These are phyloP conservation scores for Odontarrhena argentea DNA, from an alignment of 345 rosid species.

Conservation along the genomic window DNA sequence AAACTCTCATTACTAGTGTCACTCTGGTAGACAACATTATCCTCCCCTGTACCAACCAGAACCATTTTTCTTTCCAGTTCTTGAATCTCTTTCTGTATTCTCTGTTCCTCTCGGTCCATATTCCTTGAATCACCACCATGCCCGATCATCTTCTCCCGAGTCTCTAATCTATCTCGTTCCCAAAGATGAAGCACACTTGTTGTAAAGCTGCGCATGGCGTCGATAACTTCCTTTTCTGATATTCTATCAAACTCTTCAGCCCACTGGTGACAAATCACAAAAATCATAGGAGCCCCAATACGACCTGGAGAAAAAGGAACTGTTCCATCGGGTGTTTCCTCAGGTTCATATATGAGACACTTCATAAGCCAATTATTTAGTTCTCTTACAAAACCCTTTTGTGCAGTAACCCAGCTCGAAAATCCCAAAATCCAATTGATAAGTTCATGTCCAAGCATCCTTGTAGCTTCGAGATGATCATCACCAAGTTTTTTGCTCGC, in stretches of 20 bases:
- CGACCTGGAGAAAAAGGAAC: constrained; percentile 94
- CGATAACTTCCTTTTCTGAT: constrained; percentile 83
- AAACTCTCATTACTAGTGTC: constrained; percentile 64
- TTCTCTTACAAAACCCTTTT: constrained; percentile 69
- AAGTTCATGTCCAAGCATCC: constrained; percentile 65
- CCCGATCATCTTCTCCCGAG: constrained; percentile 51
- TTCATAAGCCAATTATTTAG: constrained; percentile 82
- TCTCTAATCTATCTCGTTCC: constrained; percentile 70
- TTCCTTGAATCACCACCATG: constrained; percentile 68
- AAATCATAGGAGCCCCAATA: constrained; percentile 85
- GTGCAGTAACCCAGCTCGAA: constrained; percentile 71
- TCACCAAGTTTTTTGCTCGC: constrained; percentile 56
- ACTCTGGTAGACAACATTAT: constrained; percentile 62
- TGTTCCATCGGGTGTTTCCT: constrained; percentile 81
- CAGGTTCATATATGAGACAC: constrained; percentile 85
- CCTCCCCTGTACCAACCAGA: constrained; percentile 34
- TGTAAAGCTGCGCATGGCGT: constrained; percentile 65
- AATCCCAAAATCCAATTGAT: constrained; percentile 67
- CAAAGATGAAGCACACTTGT: constrained; percentile 65
- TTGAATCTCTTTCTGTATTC: constrained; percentile 79
- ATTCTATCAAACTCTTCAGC: constrained; percentile 66
- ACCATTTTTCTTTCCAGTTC: constrained; percentile 77
- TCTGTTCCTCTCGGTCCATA: constrained; percentile 76
- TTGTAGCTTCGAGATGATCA: constrained; percentile 59
- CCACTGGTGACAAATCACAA: constrained; percentile 98